Evolutionary conservation across 2,329 filamentous ascomycete genomes (phyloP).

Genomic region (Lasiodiplodia theobromae): DNA sequence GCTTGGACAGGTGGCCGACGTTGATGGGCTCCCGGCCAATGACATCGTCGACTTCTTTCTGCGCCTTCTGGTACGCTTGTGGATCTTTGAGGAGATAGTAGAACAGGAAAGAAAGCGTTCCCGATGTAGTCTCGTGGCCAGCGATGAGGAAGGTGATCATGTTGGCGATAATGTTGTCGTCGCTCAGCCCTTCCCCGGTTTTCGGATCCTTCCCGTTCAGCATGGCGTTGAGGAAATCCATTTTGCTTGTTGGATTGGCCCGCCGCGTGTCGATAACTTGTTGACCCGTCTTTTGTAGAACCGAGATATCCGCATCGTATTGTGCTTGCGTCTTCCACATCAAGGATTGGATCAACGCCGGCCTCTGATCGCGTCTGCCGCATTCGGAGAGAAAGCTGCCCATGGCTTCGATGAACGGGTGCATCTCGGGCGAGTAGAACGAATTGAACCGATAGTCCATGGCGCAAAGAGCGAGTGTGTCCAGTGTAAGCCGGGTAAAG

Average conservation of each 20-base stretch:
- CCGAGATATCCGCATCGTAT: slow-evolving; percentile 61
- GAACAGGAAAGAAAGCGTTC: slow-evolving; percentile 52
- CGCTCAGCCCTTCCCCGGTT: slow-evolving; percentile 64
- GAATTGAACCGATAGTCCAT: slow-evolving; percentile 53
- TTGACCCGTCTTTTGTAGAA: slow-evolving; percentile 62
- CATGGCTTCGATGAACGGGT: slow-evolving; percentile 49
- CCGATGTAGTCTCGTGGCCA: slow-evolving; percentile 52
- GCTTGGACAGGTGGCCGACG: slow-evolving; percentile 57
- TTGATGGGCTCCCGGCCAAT: slow-evolving; percentile 55
- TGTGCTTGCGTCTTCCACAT: slow-evolving; percentile 50
- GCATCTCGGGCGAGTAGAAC: slow-evolving; percentile 46
- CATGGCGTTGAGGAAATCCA: slow-evolving; percentile 68
- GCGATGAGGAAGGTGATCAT: slow-evolving; percentile 72
- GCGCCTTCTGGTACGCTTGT: slow-evolving; percentile 55
- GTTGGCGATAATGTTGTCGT: slow-evolving; percentile 70
- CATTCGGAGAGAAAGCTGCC: slow-evolving; percentile 46
- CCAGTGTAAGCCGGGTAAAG: slow-evolving; percentile 47
- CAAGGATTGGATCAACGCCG: slow-evolving; percentile 43
- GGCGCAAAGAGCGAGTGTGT: slow-evolving; percentile 48
- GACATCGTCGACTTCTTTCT: slow-evolving; percentile 62
- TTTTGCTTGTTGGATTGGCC: slow-evolving; percentile 59
- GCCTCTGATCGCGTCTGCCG: slow-evolving; percentile 42
- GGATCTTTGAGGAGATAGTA: slow-evolving; percentile 63
- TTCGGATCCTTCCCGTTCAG: slow-evolving; percentile 66
- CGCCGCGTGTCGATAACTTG: slow-evolving; percentile 64